Percentiles rank a stretch among this genome's conserved stretches.
These are phyloP conservation scores for Trichoderma lentiforme DNA, from an alignment of 2,329 filamentous ascomycete genomes.

Conservation along the genomic window DNA sequence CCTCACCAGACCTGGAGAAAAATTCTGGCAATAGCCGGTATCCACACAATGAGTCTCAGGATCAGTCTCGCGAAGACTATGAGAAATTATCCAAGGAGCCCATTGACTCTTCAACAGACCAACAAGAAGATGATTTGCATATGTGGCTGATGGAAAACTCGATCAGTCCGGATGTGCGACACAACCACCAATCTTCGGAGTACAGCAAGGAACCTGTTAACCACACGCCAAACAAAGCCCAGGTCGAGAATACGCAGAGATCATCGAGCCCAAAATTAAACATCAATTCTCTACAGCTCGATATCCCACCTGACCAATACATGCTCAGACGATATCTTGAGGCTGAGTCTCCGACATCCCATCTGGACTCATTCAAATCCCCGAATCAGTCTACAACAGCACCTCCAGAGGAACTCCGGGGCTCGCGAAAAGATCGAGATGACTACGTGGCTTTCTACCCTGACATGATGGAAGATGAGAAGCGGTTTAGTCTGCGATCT, in stretches of 20 bases:
- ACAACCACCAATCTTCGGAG: not conserved
- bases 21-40: not conserved
- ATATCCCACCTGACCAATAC: constrained; percentile 11
- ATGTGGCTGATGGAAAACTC: not conserved
- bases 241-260: not conserved
- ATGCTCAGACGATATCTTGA: constrained; percentile 20
- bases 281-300: not conserved
- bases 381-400: not conserved
- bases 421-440: not conserved
- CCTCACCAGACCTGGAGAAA: not conserved
- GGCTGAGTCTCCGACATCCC: constrained; percentile 10
- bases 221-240: not conserved
- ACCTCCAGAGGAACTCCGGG: not conserved
- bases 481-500: constrained; percentile 23
- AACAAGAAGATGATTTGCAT: not conserved
- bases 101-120: not conserved
- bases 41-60: not conserved
- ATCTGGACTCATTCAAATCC: not conserved
- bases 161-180: not conserved
- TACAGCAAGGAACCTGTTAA: not conserved
- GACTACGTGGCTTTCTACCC: not conserved
- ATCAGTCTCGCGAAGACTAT: not conserved
- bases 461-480: constrained; percentile 1
- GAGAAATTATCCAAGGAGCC: not conserved
- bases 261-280: not conserved